phyloP scores from a whole-genome alignment of 176 grass and related monocot genomes.

The Cocos nucifera region DNA sequence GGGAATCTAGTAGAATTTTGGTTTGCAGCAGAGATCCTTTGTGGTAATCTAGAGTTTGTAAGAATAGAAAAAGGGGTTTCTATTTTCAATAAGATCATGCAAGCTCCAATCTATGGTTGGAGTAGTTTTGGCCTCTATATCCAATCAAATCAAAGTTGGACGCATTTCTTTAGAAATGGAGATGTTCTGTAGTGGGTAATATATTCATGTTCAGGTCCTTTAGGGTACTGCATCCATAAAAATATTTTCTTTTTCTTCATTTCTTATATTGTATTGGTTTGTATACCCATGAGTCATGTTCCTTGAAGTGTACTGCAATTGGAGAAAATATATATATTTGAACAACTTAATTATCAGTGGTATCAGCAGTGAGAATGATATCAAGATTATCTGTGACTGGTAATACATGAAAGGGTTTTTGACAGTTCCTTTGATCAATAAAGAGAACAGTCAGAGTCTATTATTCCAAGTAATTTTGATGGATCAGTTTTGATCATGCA shows the following conservation, averaged over 20 bases:
- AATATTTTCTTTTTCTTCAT: background rate
- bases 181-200: conserved; percentile 34
- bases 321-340: too few relatives aligned
- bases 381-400: too few relatives aligned
- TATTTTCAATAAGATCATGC: conserved; percentile 60
- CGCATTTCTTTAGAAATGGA: conserved; percentile 52
- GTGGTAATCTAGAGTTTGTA: conserved; percentile 47
- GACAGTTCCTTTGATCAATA: too few relatives aligned
- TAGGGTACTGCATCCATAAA: conserved; percentile 5
- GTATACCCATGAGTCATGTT: background rate
- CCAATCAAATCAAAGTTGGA: conserved; percentile 53
- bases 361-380: too few relatives aligned
- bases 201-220: conserved; percentile 8
- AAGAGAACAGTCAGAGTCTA: too few relatives aligned
- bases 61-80: conserved; percentile 51
- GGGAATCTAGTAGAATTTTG: conserved; percentile 49
- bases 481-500: too few relatives aligned
- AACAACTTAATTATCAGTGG: too few relatives aligned
- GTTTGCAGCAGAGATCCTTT: conserved; percentile 65
- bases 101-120: conserved; percentile 60
- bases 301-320: too few relatives aligned
- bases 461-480: too few relatives aligned
- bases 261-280: background rate
- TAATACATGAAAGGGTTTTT: too few relatives aligned
- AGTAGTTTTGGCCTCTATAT: conserved; percentile 62